Evolutionary conservation across 305 asterid genomes (phyloP), one percentile per base, ranked within the genome.

Genomic region (Fraxinus dipetala): DNA sequence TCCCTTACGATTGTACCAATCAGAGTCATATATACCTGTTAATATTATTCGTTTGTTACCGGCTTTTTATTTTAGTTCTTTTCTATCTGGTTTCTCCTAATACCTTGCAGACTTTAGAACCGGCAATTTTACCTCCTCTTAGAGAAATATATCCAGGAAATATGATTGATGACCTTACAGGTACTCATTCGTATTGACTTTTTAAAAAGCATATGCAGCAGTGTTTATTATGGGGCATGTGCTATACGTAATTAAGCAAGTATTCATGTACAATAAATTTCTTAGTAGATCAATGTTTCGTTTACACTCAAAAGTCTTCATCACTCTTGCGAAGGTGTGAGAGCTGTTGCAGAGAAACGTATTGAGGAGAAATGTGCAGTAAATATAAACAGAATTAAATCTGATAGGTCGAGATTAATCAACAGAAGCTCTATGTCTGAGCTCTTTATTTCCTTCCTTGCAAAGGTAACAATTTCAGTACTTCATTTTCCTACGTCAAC

Each of bases 41-140:
- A 80, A 22, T 70, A 13, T 79, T 80, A 16, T 67, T 32, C 7
- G 20, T 48, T 36, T 38, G 40, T 48, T n/a, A 36, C 14, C 24
- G n/a, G 59, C 61, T 36, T 83, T 31, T 0, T 75, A 34, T 5
- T 51, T 24, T 79, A 48, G 76, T 45, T 79, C 65, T 78, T 35
- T 78, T 79, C 82, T 75, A 80, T 78, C 79, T 79, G 32, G 30
- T 72, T 72, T 63, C 82, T 81, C 67, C 43, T 69, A 40, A 40
- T 81, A 81, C 86, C 67, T 82, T 90, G 94, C 98, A 96, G 99
- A 96, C 97, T 28, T 74, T 92, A 75, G 90, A 38, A 81, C 99
- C 99, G 73, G 92, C 98, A 59, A 86, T 96, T 83, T 85, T 96
- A 70, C 99, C 99, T 75, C 97, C 99, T 35, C 92, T 96, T 56